Base-by-base conservation (phyloP, 345 rosid genomes). In the Crucihimalaya himalaica region DNA sequence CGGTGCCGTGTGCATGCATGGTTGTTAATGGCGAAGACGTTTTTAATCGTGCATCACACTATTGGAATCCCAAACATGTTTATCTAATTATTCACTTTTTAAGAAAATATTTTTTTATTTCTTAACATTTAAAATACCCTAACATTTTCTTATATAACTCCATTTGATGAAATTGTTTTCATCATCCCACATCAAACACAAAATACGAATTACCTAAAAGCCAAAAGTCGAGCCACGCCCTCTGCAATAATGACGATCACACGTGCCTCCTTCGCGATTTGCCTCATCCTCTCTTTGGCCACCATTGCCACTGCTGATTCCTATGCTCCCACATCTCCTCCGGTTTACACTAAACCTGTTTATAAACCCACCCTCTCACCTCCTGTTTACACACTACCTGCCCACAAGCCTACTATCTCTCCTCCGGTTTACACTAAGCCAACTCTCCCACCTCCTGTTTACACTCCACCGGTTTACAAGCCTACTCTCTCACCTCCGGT, bases 21-120 rank as follows among this genome's bases (percentile, higher is more conserved):
- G 46, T 66, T 66, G 34, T 35, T 2, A 66, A n/a, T 52, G 71
- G 59, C 5, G n/a, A 35, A 37, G 19, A 51, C 51, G 71, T 15
- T 52, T 52, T 35, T 52, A 31, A 37, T 66, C 71, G 71, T 66
- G 60, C 18, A 52, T 51, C 23, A 35, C 71, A 66, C 60, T 34
- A 66, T 8, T 35, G 14, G n/a, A 20, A 50, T 20, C 35, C 21
- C 29, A 46, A 12, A 64, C 31, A 34, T 47, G 19, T 29, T n/a
- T n/a, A 43, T 13, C 15, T 16, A 11, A 66, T 25, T 9, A 52
- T 2, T 23, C 25, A 52, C 37, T 25, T 15, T 35, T 50, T 2
- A 37, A 21, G 48, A 52, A 15, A 66, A 15, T 5, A 35, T n/a
- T 15, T 15, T 63, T 37, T 11, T 34, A 9, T 0, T 28, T 20